These are phyloP conservation scores for Biscogniauxia marginata DNA, from an alignment of 2,329 filamentous ascomycete species.

Conservation along the genomic window DNA sequence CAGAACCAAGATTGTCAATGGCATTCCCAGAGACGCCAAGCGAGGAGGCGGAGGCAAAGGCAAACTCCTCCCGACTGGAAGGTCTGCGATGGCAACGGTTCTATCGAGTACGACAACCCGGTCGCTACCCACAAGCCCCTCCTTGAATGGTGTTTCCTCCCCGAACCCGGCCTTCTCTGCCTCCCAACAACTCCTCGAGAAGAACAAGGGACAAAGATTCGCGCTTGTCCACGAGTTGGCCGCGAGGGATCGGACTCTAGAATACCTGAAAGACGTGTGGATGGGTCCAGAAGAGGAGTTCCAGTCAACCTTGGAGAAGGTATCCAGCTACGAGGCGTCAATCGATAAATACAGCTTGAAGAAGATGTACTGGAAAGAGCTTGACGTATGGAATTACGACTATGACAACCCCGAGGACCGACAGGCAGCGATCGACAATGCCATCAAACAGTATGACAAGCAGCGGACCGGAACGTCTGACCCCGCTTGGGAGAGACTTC, in stretches of 20 bases:
- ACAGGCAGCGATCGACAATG: conserved; percentile 60
- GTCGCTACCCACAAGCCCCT: conserved; percentile 55
- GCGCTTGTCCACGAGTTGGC: conserved; percentile 62
- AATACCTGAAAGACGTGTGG: conserved; percentile 51
- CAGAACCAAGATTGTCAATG: conserved; percentile 41
- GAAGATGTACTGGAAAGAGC: conserved; percentile 60
- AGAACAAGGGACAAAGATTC: conserved; percentile 52
- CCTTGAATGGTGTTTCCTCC: conserved; percentile 53
- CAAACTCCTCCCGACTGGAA: conserved; percentile 33
- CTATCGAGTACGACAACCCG: conserved; percentile 40
- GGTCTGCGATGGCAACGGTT: conserved; percentile 42
- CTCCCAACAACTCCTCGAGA: conserved; percentile 51
- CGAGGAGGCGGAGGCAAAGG: conserved; percentile 18
- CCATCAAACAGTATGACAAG: conserved; percentile 59
- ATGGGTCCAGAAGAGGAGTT: conserved; percentile 54
- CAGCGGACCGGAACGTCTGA: conserved; percentile 55
- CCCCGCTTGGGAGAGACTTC: conserved; percentile 60
- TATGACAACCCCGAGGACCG: conserved; percentile 55
- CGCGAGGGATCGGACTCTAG: conserved; percentile 48
- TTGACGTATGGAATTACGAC: conserved; percentile 62
- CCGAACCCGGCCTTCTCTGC: conserved; percentile 51
- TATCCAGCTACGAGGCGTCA: conserved; percentile 50
- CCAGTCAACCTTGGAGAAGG: conserved; percentile 54
- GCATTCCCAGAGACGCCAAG: conserved; percentile 24
- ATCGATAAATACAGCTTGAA: conserved; percentile 55